Percentiles rank a stretch among this genome's conserved stretches.
Evolutionary conservation across 2,329 filamentous ascomycete species (phyloP).

Genomic region (Epichloe sibirici): DNA sequence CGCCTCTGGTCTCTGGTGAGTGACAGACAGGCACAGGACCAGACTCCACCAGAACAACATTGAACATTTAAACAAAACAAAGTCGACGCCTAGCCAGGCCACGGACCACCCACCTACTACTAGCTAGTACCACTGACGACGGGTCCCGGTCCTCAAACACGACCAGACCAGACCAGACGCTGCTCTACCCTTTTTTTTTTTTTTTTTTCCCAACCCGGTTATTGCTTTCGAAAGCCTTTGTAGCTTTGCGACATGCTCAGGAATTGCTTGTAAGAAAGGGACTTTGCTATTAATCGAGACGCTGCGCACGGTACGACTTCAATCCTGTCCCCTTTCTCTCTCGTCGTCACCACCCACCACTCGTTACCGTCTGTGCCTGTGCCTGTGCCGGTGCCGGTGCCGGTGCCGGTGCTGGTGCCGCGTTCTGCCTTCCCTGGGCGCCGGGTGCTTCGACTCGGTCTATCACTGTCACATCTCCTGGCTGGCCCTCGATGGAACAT

Average conservation of each 20-base stretch:
- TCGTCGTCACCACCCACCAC: neutral
- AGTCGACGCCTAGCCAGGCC: neutral
- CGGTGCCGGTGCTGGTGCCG: neutral
- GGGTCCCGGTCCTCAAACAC: neutral
- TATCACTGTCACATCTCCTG: constrained; percentile 9
- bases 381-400: neutral
- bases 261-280: constrained; percentile 21
- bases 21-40: neutral
- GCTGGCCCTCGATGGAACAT: neutral
- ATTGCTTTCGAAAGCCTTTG: neutral
- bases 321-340: neutral
- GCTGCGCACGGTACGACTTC: constrained; percentile 2
- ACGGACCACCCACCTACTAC: neutral
- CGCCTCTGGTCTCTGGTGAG: too few relatives aligned
- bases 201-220: neutral
- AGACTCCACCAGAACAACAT: too few relatives aligned
- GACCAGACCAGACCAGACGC: neutral
- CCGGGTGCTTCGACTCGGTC: neutral
- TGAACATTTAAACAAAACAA: too few relatives aligned
- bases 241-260: constrained; percentile 15
- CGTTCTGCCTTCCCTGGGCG: neutral
- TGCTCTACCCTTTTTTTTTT: neutral
- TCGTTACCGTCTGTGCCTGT: neutral
- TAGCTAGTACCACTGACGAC: neutral
- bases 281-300: constrained; percentile 25